Conservation (phyloP, 371 early-diverging fungal species). For the Mycotypha africana region DNA sequence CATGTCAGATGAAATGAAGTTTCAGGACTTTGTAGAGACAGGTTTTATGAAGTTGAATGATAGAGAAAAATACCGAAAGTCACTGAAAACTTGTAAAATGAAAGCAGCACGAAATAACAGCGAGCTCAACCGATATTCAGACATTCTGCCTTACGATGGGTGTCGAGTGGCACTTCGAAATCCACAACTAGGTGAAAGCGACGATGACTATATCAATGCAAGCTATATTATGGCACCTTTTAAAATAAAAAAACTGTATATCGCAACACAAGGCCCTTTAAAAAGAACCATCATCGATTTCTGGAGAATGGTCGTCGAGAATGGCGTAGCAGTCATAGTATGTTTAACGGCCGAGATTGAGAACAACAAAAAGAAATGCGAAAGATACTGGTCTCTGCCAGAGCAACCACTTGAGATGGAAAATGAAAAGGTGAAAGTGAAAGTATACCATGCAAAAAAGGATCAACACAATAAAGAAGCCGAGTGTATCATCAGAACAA, state of each 20-base stretch:
- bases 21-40: too few species aligned
- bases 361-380: constrained; percentile 63
- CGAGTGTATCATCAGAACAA: constrained; percentile 7
- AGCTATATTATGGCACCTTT: constrained; percentile 50
- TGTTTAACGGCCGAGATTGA: constrained; percentile 83
- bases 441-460: constrained; percentile 3
- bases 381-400: constrained; percentile 83
- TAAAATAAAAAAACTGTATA: constrained; percentile 49
- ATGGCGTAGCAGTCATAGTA: constrained; percentile 67
- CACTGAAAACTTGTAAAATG: too few species aligned
- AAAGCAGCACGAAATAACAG: too few species aligned
- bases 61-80: too few species aligned
- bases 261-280: constrained; percentile 91
- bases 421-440: constrained; percentile 2
- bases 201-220: constrained; percentile 81
- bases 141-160: constrained; percentile 56
- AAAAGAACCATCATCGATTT: constrained; percentile 75
- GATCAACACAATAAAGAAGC: constrained; percentile 5
- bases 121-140: constrained; percentile 35
- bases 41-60: too few species aligned
- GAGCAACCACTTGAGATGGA: constrained; percentile 42
- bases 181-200: constrained; percentile 2
- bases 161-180: constrained; percentile 41
- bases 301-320: constrained; percentile 88
- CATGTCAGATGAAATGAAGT: too few species aligned